These are phyloP conservation scores for Amylostereum areolatum DNA, from an alignment of 1,284 basidiomycete genomes.

Conservation along the genomic window DNA sequence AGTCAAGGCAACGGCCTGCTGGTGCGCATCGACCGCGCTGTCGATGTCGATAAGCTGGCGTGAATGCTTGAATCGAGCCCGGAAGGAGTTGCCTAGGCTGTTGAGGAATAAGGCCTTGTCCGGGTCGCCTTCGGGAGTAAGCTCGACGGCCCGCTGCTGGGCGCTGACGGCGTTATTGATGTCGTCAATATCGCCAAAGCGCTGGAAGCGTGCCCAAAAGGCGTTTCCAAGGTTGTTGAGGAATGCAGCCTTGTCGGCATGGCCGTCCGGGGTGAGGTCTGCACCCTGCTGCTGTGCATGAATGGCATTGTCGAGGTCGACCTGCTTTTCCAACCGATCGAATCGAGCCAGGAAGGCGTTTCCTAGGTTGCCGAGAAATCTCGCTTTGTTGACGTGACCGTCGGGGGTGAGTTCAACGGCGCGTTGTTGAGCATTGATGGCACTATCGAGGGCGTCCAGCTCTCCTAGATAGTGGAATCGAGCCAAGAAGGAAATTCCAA, in stretches of 20 bases:
- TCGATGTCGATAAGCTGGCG: slow-evolving; percentile 17
- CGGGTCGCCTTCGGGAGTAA: background rate
- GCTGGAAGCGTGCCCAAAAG: slow-evolving; percentile 17
- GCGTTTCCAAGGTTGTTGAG: slow-evolving; percentile 4
- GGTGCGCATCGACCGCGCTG: slow-evolving; percentile 11
- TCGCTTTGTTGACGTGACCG: background rate
- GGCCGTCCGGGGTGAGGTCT: background rate
- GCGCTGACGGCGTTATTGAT: slow-evolving; percentile 18
- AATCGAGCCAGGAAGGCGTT: slow-evolving; percentile 17
- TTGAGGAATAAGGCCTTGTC: background rate
- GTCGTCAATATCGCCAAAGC: slow-evolving; percentile 12
- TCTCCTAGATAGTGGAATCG: background rate
- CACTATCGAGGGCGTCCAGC: background rate
- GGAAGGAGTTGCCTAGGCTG: background rate
- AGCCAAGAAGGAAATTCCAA: background rate
- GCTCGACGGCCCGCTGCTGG: background rate
- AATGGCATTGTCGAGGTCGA: slow-evolving; percentile 21
- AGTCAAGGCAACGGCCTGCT: background rate
- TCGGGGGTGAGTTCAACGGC: background rate
- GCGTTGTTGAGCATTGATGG: background rate
- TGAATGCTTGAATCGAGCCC: background rate
- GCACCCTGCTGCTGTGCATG: background rate
- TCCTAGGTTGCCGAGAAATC: slow-evolving; percentile 12
- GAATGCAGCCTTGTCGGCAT: background rate
- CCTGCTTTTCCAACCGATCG: slow-evolving; percentile 5